These are phyloP conservation scores for Tephrocybe rancida DNA, from an alignment of 768 basidiomycete genomes.

Conservation along the genomic window DNA sequence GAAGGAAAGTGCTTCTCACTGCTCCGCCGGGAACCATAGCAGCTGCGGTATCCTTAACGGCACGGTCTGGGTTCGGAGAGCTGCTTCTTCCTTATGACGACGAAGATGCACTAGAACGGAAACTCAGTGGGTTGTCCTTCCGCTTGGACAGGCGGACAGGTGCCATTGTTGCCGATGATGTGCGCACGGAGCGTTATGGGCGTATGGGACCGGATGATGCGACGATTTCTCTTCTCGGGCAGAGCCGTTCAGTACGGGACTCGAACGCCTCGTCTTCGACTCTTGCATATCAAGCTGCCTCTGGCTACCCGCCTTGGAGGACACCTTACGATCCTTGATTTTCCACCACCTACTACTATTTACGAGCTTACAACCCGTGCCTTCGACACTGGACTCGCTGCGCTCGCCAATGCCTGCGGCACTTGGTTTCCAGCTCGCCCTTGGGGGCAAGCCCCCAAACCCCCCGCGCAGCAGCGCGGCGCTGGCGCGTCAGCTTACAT, in stretches of 20 bases:
- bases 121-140: constrained; percentile 54
- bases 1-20: constrained; percentile 52
- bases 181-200: constrained; percentile 25
- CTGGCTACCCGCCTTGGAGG: constrained; percentile 28
- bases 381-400: too few species aligned
- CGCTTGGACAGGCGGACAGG: constrained; percentile 59
- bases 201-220: constrained; percentile 38
- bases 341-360: background rate
- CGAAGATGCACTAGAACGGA: constrained; percentile 42
- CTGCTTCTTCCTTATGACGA: constrained; percentile 63
- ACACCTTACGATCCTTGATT: constrained; percentile 20
- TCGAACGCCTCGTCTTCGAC: constrained; percentile 17
- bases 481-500: too few species aligned
- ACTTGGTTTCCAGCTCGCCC: too few species aligned
- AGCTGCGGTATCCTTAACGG: constrained; percentile 53
- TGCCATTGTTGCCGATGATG: constrained; percentile 61
- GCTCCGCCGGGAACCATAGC: constrained; percentile 65
- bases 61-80: constrained; percentile 64
- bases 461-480: too few species aligned
- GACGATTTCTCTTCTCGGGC: constrained; percentile 37
- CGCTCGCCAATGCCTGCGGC: too few species aligned
- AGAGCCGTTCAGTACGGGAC: constrained; percentile 15
- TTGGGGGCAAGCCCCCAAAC: too few species aligned
- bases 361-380: too few species aligned
- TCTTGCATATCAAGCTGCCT: constrained; percentile 21